Conservation (phyloP, 83 land plant species). For the Diphasiastrum complanatum region DNA sequence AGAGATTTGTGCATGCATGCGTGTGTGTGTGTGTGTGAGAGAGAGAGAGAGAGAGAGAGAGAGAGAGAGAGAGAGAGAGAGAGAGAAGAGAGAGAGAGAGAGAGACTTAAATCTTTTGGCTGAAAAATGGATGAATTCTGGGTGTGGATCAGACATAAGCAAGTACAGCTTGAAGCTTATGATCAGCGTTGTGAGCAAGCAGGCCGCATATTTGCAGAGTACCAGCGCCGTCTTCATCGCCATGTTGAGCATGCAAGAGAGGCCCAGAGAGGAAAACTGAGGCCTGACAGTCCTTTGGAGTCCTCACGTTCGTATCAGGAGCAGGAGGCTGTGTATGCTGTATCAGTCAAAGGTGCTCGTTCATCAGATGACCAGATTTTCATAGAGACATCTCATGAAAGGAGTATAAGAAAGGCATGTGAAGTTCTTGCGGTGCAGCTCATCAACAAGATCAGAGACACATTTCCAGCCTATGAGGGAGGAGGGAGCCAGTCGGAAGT, state of each 20-base stretch:
- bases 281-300: conserved; percentile 40
- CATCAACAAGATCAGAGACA: conserved; percentile 51
- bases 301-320: conserved; percentile 28
- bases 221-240: conserved; percentile 64
- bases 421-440: conserved; percentile 61
- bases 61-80: too few species aligned
- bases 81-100: too few species aligned
- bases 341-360: conserved; percentile 44
- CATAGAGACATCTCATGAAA: conserved; percentile 74
- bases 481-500: conserved; percentile 46
- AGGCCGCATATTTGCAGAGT: conserved; percentile 80
- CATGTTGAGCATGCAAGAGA: conserved; percentile 85
- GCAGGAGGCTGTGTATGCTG: conserved; percentile 60
- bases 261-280: conserved; percentile 47
- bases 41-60: too few species aligned
- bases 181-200: conserved; percentile 91
- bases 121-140: too few species aligned
- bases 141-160: conserved; percentile 88
- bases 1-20: too few species aligned
- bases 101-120: too few species aligned
- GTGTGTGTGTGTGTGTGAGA: too few species aligned
- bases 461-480: conserved; percentile 87
- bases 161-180: conserved; percentile 85
- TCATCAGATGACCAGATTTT: conserved; percentile 62
- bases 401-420: conserved; percentile 73